Evolutionary conservation across 768 basidiomycete species (phyloP).

Genomic region (Strobilomyces echinocephalus): DNA sequence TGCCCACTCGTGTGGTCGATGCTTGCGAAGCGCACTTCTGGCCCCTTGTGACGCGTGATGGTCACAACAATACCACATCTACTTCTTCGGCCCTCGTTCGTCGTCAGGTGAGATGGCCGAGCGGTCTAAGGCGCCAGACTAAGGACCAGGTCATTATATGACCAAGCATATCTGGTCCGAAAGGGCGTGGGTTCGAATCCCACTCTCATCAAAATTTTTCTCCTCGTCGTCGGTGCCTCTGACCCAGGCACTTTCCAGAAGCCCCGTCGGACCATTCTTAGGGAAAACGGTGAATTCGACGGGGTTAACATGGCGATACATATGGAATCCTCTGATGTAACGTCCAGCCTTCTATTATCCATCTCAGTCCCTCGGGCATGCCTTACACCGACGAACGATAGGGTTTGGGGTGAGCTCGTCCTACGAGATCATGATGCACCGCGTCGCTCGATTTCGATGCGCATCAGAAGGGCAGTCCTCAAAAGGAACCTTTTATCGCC

Average conservation of each 20-base stretch:
- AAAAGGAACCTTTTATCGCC: no score
- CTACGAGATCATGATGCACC: no score
- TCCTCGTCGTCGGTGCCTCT: no score
- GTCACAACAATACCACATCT: conserved; percentile 5
- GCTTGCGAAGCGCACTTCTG: conserved; percentile 1
- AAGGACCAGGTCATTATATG: conserved; percentile 37
- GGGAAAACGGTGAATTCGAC: neutral
- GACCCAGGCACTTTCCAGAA: no score
- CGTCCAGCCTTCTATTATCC: neutral
- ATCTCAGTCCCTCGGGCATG: neutral
- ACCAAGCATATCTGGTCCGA: conserved; percentile 33
- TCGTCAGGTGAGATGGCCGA: conserved; percentile 44
- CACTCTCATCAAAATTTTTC: conserved; percentile 30
- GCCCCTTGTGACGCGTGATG: conserved; percentile 23
- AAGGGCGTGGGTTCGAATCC: conserved; percentile 42
- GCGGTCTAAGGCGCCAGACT: conserved; percentile 63
- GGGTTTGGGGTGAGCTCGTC: neutral
- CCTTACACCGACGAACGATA: neutral
- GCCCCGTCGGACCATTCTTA: neutral
- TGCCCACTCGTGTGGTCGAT: conserved; percentile 6
- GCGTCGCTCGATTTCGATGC: neutral
- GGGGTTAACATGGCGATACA: neutral
- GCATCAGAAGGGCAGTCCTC: neutral
- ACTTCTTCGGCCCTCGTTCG: accelerated
- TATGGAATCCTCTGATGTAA: neutral